Base-by-base conservation (phyloP, 2,329 filamentous ascomycete genomes). In the Alternaria triticimaculans region DNA sequence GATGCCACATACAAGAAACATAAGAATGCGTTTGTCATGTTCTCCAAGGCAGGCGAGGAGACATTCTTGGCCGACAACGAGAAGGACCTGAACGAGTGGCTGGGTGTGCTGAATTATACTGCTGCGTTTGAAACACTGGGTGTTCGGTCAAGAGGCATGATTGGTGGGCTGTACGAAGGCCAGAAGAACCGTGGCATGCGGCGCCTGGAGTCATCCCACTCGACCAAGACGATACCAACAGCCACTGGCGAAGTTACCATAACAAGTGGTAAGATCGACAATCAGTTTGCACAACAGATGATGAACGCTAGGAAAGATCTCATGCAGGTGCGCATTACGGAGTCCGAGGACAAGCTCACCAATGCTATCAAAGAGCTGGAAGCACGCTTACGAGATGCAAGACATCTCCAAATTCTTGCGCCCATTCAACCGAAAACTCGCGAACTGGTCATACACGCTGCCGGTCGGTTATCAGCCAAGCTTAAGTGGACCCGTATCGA, bases 21-120 rank as follows among this genome's bases (percentile, higher is more conserved):
- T 81, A 99, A 98, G 81, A 89, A 98, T 79, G 93, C 96, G 0
- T 97, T 99, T 75, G 87, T 94, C 14, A 95, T 97, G 72, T 92
- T 97, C 63, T 89, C 93, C 28, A 92, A 96, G 57, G 72, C 70
- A 68, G 92, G 93, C 1, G 95, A 99, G 74, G 96, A 99, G 77
- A 90, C 95, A 1, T 90, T 99, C 41, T 84, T 98, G 18, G 95
- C 96, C 6, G 94, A 97, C 72, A 93, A 89, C 57, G 96, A 99
- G 73, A 85, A 88, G 1, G 96, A 99, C 73, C 90, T 97, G 86
- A 97, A 97, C 73, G 96, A 99, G 76, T 99, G 96, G 96, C 84
- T 99, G 26, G 92, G 92, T 8, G 96, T 97, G 75, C 87, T 99
- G 64, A 99, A 99, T 78, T 98, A 98, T 77, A 95, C 95, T 33